Conservation (phyloP, 1,284 basidiomycete species). For the Porogramme epimiltina region DNA sequence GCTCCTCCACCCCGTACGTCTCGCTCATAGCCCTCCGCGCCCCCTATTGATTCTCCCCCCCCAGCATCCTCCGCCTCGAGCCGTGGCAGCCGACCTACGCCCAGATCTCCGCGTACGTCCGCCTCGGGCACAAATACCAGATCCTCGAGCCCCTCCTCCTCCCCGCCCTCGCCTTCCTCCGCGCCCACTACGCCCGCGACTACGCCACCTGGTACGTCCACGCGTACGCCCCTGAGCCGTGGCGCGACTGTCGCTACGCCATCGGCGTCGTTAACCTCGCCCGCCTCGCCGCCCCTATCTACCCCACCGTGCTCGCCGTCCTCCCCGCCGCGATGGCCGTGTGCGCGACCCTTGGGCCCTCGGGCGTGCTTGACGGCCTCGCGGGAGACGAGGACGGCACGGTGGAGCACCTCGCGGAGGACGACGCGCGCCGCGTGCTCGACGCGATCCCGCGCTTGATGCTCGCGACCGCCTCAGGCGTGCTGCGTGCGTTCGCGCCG, state of each 20-base stretch:
- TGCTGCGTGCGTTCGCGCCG: too few relatives aligned
- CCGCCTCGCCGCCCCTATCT: conserved; percentile 2
- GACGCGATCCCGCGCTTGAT: too few relatives aligned
- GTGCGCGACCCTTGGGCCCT: background rate
- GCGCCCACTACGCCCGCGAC: too few relatives aligned
- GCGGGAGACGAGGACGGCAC: conserved; percentile 1
- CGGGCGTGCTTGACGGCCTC: conserved; percentile 1
- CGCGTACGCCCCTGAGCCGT: too few relatives aligned
- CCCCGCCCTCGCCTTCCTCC: too few relatives aligned
- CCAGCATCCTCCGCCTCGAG: too few relatives aligned
- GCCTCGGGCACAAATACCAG: conserved; percentile 20
- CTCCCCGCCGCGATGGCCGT: conserved; percentile 9
- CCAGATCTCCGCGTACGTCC: background rate
- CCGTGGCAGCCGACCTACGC: background rate
- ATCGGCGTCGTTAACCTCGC: conserved; percentile 14
- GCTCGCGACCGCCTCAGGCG: too few relatives aligned
- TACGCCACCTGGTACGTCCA: too few relatives aligned
- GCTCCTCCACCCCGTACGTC: too few relatives aligned
- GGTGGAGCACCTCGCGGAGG: background rate
- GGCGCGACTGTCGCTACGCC: background rate
- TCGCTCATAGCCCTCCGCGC: too few relatives aligned
- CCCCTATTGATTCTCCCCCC: too few relatives aligned
- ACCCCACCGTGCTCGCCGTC: conserved; percentile 2
- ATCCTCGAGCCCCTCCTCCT: background rate
- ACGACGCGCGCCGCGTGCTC: background rate